These are phyloP conservation scores for Phialocephala subalpina DNA, from an alignment of 2,329 filamentous ascomycete genomes.

Conservation along the genomic window DNA sequence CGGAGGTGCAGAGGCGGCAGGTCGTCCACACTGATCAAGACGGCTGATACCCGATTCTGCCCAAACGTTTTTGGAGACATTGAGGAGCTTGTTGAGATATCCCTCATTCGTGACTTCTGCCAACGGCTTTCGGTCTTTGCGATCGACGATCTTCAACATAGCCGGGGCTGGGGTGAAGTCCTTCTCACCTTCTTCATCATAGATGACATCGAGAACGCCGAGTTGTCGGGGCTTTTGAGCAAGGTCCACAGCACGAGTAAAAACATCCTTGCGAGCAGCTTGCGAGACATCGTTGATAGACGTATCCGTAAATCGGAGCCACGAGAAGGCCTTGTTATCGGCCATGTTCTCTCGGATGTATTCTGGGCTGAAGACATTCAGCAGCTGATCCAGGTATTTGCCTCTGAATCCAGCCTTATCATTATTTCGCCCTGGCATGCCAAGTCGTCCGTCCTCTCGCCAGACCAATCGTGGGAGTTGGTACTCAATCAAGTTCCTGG, in stretches of 20 bases:
- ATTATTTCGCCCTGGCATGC: conserved; percentile 78
- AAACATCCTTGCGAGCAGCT: conserved; percentile 73
- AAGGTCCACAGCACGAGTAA: conserved; percentile 75
- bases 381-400: conserved; percentile 78
- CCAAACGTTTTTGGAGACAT: conserved; percentile 74
- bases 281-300: conserved; percentile 77
- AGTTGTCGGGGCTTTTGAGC: conserved; percentile 64
- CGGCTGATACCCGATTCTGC: conserved; percentile 75
- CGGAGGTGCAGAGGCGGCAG: conserved; percentile 84
- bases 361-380: conserved; percentile 90
- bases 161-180: conserved; percentile 77
- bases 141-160: conserved; percentile 81
- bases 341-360: conserved; percentile 73
- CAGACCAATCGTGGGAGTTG: conserved; percentile 83
- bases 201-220: conserved; percentile 71
- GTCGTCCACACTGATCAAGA: conserved; percentile 82
- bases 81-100: conserved; percentile 78
- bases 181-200: conserved; percentile 69
- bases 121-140: conserved; percentile 71
- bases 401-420: conserved; percentile 78
- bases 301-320: conserved; percentile 84
- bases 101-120: conserved; percentile 77
- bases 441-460: conserved; percentile 78
- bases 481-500: conserved; percentile 86
- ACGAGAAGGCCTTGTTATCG: conserved; percentile 78